phyloP scores from a whole-genome alignment of 2,329 filamentous ascomycete species.

The Graphilbum ipis-grandicollis region DNA sequence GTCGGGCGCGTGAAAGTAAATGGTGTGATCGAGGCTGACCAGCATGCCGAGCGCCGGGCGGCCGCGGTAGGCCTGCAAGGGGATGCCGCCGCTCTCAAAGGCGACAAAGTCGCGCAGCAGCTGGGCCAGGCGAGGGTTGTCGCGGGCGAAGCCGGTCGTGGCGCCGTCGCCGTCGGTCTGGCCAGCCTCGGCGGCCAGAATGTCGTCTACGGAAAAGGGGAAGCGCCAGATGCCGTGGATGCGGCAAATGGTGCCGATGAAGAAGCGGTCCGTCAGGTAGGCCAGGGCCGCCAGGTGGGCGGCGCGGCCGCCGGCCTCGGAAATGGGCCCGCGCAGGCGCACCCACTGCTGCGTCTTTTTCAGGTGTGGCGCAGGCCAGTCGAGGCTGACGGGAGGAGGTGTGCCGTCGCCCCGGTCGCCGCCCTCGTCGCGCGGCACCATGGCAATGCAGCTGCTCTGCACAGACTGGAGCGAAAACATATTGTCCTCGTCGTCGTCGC shows the following conservation, averaged over 20 bases:
- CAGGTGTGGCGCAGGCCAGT: conserved; percentile 37
- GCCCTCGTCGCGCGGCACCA: conserved; percentile 11
- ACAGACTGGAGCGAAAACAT: conserved; percentile 19
- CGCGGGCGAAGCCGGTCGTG: conserved; percentile 15
- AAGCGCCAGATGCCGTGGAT: conserved; percentile 70
- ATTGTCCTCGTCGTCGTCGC: not conserved
- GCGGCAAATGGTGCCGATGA: conserved; percentile 74
- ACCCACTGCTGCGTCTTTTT: conserved; percentile 61
- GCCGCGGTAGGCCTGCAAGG: conserved; percentile 24
- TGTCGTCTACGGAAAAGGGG: conserved; percentile 27
- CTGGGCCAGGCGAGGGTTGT: conserved; percentile 20
- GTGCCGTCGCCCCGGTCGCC: too few species aligned
- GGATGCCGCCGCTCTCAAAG: conserved; percentile 23
- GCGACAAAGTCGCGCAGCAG: conserved; percentile 20
- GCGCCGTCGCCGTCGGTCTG: not conserved
- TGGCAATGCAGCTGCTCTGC: conserved; percentile 24
- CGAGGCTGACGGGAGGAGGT: too few species aligned
- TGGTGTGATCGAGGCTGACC: conserved; percentile 62
- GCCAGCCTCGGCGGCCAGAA: conserved; percentile 20
- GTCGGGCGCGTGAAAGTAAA: conserved; percentile 48
- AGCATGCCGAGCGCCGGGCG: conserved; percentile 62
- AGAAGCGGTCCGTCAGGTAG: conserved; percentile 85
- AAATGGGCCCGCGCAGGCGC: conserved; percentile 55
- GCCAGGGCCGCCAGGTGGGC: conserved; percentile 78
- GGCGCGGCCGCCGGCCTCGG: conserved; percentile 51